Evolutionary conservation across 805 yeast genomes (phyloP).

Genomic region (Zygotorulaspora chibaensis): DNA sequence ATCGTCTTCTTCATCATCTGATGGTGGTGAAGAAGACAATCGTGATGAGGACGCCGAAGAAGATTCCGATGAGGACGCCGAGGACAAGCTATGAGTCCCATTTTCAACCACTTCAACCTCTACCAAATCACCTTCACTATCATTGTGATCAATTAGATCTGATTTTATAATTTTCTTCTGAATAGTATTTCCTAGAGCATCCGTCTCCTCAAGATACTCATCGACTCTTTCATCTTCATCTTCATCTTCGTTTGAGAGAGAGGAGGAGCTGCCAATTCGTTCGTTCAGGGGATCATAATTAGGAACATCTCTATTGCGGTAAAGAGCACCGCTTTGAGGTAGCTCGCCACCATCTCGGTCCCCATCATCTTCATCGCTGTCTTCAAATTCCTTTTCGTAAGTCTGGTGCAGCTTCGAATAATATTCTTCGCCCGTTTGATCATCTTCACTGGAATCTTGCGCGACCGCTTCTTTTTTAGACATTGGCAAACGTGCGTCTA

Average conservation of each 20-base stretch:
- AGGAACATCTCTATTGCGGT: constrained; percentile 17
- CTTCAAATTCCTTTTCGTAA: constrained; percentile 34
- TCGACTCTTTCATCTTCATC: constrained; percentile 16
- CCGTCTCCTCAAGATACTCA: constrained; percentile 29
- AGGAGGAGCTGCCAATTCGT: constrained; percentile 18
- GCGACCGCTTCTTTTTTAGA: constrained; percentile 51
- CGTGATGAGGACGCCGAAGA: too few relatives aligned
- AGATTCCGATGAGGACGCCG: background rate
- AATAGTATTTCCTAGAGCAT: constrained; percentile 34
- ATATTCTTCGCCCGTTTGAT: constrained; percentile 29
- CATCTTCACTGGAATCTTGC: constrained; percentile 32
- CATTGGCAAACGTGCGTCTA: constrained; percentile 77
- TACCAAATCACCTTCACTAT: constrained; percentile 11
- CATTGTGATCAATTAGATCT: constrained; percentile 9
- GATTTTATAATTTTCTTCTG: constrained; percentile 14
- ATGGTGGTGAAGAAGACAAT: constrained; percentile 1
- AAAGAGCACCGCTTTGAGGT: constrained; percentile 10
- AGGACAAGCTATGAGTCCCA: constrained; percentile 10
- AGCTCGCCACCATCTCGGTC: constrained; percentile 14
- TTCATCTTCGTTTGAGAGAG: constrained; percentile 15
- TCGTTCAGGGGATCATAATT: constrained; percentile 32
- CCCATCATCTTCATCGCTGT: constrained; percentile 28
- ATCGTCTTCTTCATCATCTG: constrained; percentile 13
- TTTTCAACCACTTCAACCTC: constrained; percentile 17
- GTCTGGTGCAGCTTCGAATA: constrained; percentile 32